Base-by-base conservation (phyloP, 148 eudicot genomes). In the Mesembryanthemum crystallinum region DNA sequence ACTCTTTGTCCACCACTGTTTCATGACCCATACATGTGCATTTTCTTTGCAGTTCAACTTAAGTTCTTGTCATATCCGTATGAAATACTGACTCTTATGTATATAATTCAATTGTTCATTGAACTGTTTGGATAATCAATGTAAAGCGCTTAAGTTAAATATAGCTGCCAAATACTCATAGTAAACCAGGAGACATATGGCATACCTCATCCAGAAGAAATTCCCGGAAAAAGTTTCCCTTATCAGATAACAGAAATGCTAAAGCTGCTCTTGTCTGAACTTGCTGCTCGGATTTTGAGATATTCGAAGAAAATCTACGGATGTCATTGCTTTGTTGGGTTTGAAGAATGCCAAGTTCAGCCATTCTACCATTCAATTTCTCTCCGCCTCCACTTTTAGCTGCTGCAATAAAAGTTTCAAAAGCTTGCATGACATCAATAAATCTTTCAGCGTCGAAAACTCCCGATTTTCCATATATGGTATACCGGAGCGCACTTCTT, bases 341-440 rank as follows among this genome's bases (percentile, higher is more conserved):
- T 80, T 87, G 92, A 75, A 92, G 79, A 78, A 95, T 68, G 55
- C 99, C 99, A 72, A 95, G 99, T 81, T 86, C 96, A 79, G 99
- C 99, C 99, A 95, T 95, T 61, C 82, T 75, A 71, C 97, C 96
- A 68, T 83, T 88, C 74, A 95, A 51, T 79, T 80, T 69, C 79
- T 92, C 97, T 65, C 99, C 99, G 49, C 99, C 99, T 78, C 97
- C 99, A 78, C 99, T 95, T 88, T 89, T 95, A 42, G 99, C 99
- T 24, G 99, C 96, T 66, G 89, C 84, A 68, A 89, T 88, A 79
- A 95, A 95, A 73, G 23, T 92, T 76, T 95, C 99, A 72, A 95
- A 95, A 77, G 99, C 99, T 95, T 95, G 97, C 99, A 95, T 95
- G 64, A 95, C 99, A 86, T 95, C 99, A 62, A 95, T 87, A 73